phyloP scores from a whole-genome alignment of 1,139 yeast species.

The Diutina neorugosa region DNA sequence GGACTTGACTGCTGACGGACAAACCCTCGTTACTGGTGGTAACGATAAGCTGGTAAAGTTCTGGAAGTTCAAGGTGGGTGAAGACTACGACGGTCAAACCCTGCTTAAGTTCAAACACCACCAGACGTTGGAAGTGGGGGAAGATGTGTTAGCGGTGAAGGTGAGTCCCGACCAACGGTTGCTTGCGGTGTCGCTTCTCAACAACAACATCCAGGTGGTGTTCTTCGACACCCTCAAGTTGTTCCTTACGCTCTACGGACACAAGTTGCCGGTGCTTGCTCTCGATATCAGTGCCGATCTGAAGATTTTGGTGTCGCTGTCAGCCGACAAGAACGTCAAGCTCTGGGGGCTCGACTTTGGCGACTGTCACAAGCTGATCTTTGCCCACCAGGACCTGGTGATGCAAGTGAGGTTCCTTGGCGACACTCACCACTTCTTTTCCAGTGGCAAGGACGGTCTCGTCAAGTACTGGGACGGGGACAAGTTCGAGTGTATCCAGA shows the following conservation, averaged over 20 bases:
- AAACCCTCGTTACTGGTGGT: conserved; percentile 78
- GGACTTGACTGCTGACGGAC: conserved; percentile 81
- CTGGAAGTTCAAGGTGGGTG: conserved; percentile 70
- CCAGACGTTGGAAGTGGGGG: conserved; percentile 73
- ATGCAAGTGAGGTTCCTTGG: conserved; percentile 82
- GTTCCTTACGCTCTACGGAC: conserved; percentile 85
- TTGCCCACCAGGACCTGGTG: conserved; percentile 93
- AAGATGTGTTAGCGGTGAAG: conserved; percentile 71
- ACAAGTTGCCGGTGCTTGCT: conserved; percentile 83
- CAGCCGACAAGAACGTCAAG: conserved; percentile 94
- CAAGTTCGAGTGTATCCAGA: conserved; percentile 88
- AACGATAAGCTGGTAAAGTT: conserved; percentile 84
- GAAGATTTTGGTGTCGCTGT: conserved; percentile 77
- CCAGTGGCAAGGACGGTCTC: conserved; percentile 80
- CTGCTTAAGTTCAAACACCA: conserved; percentile 55
- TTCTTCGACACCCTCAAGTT: conserved; percentile 79
- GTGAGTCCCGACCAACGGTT: conserved; percentile 74
- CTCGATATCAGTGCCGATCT: conserved; percentile 85
- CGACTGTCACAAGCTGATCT: conserved; percentile 92
- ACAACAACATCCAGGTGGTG: conserved; percentile 88
- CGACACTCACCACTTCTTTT: conserved; percentile 76
- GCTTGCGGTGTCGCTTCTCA: conserved; percentile 76
- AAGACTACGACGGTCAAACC: conserved; percentile 63
- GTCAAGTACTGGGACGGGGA: conserved; percentile 98
- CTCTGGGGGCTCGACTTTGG: conserved; percentile 99